phyloP scores from a whole-genome alignment of 768 basidiomycete genomes.

The Agrocybe praecox region DNA sequence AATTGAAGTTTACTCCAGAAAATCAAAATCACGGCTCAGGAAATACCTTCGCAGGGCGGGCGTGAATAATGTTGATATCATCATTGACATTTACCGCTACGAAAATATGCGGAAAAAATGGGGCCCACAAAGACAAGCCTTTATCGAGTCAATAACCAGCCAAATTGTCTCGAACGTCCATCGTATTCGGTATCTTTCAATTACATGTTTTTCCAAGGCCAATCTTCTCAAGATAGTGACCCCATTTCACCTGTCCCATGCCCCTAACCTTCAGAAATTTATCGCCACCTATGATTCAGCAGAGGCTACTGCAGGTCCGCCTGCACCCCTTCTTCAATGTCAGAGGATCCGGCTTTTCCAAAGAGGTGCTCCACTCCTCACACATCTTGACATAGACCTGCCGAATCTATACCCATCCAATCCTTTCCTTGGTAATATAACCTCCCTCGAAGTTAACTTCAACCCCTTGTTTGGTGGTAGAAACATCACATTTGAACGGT shows the following conservation, averaged over 20 bases:
- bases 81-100: constrained; percentile 34
- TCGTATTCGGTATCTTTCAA: constrained; percentile 27
- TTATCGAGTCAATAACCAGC: not conserved
- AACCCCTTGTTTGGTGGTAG: constrained; percentile 2
- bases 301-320: not conserved
- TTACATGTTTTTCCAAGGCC: constrained; percentile 24
- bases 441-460: constrained; percentile 30
- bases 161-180: constrained; percentile 16
- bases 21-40: constrained; percentile 23
- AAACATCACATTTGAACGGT: constrained; percentile 14
- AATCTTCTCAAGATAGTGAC: constrained; percentile 24
- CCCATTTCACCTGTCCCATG: constrained; percentile 11
- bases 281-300: constrained; percentile 17
- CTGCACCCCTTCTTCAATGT: not conserved
- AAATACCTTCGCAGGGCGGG: constrained; percentile 33
- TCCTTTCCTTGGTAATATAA: constrained; percentile 26
- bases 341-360: constrained; percentile 15
- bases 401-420: constrained; percentile 24
- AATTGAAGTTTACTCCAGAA: constrained; percentile 30
- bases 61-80: constrained; percentile 21
- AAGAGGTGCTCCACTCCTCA: constrained; percentile 23
- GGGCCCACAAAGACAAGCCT: not conserved
- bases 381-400: constrained; percentile 26
- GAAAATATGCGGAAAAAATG: constrained; percentile 17
- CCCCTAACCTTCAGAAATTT: constrained; percentile 28